A percentile compares a stretch with the other conserved stretches of the same genome.
Evolutionary conservation across 2,329 filamentous ascomycete species (phyloP).

Genomic region (Fusarium veterinarium): DNA sequence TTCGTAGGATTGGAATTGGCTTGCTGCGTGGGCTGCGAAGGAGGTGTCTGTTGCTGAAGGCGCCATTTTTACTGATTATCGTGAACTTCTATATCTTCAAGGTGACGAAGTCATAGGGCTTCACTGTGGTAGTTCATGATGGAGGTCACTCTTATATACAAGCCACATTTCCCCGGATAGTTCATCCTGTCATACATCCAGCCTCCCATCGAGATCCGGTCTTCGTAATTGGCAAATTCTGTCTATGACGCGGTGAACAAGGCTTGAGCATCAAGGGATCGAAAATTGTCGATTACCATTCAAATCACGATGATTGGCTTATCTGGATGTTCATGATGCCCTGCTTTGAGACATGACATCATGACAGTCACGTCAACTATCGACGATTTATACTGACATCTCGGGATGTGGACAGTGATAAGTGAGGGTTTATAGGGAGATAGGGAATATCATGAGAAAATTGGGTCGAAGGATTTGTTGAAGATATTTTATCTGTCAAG

Average conservation of each 20-base stretch:
- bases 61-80: slow-evolving; percentile 25
- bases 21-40: slow-evolving; percentile 52
- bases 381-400: background rate
- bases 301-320: slow-evolving; percentile 19
- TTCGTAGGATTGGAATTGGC: slow-evolving; percentile 53
- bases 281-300: slow-evolving; percentile 20
- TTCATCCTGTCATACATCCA: slow-evolving; percentile 15
- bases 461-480: background rate
- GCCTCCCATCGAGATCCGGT: background rate
- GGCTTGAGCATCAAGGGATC: background rate
- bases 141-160: background rate
- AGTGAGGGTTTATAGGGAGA: no score
- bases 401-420: background rate
- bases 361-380: background rate
- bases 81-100: background rate
- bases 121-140: background rate
- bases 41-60: slow-evolving; percentile 49
- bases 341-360: slow-evolving; percentile 13
- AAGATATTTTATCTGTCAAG: background rate
- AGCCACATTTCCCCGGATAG: background rate
- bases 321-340: slow-evolving; percentile 17
- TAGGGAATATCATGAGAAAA: background rate
- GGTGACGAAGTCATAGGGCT: accelerated
- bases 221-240: background rate
- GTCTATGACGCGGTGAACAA: slow-evolving; percentile 35